phyloP scores from a whole-genome alignment of 257 asterid genomes.

The Vinca minor region DNA sequence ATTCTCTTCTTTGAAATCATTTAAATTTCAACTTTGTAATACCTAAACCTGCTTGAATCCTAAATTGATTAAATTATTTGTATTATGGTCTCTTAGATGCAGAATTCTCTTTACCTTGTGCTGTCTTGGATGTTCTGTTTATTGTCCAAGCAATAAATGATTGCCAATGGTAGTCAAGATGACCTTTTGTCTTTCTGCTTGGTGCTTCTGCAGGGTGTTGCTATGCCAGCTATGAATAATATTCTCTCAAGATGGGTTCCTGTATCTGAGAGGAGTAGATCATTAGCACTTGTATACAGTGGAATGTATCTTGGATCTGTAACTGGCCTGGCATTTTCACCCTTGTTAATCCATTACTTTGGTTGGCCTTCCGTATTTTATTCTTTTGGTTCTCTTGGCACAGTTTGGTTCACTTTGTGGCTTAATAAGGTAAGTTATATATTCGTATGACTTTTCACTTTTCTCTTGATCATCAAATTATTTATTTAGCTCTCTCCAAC shows the following conservation, averaged over 20 bases:
- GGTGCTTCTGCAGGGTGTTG: slow-evolving; percentile 66
- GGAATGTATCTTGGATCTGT: slow-evolving; percentile 98
- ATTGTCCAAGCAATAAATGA: neutral
- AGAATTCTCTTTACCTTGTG: neutral
- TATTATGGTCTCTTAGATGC: neutral
- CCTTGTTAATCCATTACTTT: slow-evolving; percentile 66
- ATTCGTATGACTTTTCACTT: slow-evolving; percentile 2
- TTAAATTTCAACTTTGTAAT: slow-evolving; percentile 3
- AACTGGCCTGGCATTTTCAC: slow-evolving; percentile 84
- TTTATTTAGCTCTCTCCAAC: neutral
- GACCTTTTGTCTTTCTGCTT: slow-evolving; percentile 11
- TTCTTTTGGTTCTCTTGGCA: slow-evolving; percentile 84
- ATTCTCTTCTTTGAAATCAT: slow-evolving; percentile 1
- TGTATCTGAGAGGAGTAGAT: slow-evolving; percentile 87
- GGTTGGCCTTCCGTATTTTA: slow-evolving; percentile 94
- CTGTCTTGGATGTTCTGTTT: neutral
- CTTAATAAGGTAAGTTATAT: slow-evolving; percentile 47
- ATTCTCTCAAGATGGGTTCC: slow-evolving; percentile 93
- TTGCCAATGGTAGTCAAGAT: neutral
- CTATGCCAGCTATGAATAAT: slow-evolving; percentile 95
- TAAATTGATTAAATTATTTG: neutral
- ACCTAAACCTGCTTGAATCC: neutral
- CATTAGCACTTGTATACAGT: slow-evolving; percentile 82
- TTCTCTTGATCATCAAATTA: neutral
- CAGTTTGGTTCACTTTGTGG: slow-evolving; percentile 73